Base-by-base conservation (phyloP, 495 filamentous ascomycete species). In the Penicillium antarcticum region DNA sequence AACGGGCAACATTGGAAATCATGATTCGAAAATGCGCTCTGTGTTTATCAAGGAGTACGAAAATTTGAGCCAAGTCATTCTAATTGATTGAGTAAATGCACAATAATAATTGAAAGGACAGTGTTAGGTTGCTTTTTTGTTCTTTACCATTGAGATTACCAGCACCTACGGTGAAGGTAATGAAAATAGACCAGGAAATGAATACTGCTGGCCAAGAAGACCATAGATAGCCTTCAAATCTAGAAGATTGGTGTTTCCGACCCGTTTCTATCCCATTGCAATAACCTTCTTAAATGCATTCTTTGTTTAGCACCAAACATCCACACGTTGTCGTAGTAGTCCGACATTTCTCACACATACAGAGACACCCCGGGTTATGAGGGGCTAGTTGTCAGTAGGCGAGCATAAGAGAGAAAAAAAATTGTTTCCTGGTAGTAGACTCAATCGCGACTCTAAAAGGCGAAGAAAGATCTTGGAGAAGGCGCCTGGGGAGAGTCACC, bases 401-500 rank as follows among this genome's bases (percentile, higher is more conserved):
- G 31, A 38, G 39, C 12, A 34, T 38, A 42, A 24, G 26, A 8
- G 5, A 23, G 7, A 29, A 29, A 29, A 10, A 18, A 34, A 18
- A 14, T 5, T 24, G 10, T 16, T 24, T 23, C 18, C 21, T 42
- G 3, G 29, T 21, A 18, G 6, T n/a, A 23, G 21, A 17, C 6
- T 9, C n/a, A 17, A 33, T 14, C 16, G 17, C 9, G 9, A 37
- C 35, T 24, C 38, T 56, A 62, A 23, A 34, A 34, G 39, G 51
- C 46, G 12, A 19, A 33, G 12, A 45, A 21, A 5, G 32, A 49
- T 40, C 35, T 42, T 13, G 56, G 51, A 4, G 58, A 62, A 24
- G 40, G 50, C 32, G 24, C 46, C 48, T 45, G 45, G 9, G 51
- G 33, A 26, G 62, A 70, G n/a, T 47, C 51, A 8, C 50, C 64